A percentile compares a stretch with the other conserved stretches of the same genome.
Evolutionary conservation across 2,329 filamentous ascomycete genomes (phyloP).

Genomic region (Diplodia seriata): DNA sequence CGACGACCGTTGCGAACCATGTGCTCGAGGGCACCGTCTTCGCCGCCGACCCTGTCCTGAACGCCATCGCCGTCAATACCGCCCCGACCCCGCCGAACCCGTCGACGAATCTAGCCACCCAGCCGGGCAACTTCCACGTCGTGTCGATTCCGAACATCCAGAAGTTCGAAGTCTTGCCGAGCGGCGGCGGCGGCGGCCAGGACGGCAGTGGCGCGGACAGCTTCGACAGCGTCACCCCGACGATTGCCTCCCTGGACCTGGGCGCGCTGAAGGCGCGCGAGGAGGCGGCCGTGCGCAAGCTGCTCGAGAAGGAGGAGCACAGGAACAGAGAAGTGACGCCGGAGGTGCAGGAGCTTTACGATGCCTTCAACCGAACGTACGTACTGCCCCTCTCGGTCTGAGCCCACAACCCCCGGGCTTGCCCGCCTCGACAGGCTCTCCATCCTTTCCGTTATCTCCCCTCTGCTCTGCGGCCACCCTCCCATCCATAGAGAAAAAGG

Average conservation of each 20-base stretch:
- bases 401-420: neutral
- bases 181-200: constrained; percentile 35
- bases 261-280: constrained; percentile 63
- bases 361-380: constrained; percentile 65
- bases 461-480: neutral
- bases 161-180: constrained; percentile 62
- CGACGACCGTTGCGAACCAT: constrained; percentile 47
- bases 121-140: constrained; percentile 64
- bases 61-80: constrained; percentile 67
- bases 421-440: neutral
- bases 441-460: constrained; percentile 3
- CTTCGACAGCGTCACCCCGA: constrained; percentile 54
- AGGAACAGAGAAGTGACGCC: constrained; percentile 66
- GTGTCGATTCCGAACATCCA: constrained; percentile 66
- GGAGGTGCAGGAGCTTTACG: constrained; percentile 69
- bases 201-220: constrained; percentile 44
- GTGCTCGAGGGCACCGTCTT: constrained; percentile 68
- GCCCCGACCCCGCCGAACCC: constrained; percentile 54
- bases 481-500: neutral
- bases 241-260: constrained; percentile 61
- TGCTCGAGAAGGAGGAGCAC: constrained; percentile 64
- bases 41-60: constrained; percentile 66
- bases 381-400: constrained; percentile 35
- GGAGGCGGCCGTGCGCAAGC: constrained; percentile 61
- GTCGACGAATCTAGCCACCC: constrained; percentile 47